Evolutionary conservation across 495 filamentous ascomycete genomes (phyloP).

Genomic region (Choiromyces venosus): DNA sequence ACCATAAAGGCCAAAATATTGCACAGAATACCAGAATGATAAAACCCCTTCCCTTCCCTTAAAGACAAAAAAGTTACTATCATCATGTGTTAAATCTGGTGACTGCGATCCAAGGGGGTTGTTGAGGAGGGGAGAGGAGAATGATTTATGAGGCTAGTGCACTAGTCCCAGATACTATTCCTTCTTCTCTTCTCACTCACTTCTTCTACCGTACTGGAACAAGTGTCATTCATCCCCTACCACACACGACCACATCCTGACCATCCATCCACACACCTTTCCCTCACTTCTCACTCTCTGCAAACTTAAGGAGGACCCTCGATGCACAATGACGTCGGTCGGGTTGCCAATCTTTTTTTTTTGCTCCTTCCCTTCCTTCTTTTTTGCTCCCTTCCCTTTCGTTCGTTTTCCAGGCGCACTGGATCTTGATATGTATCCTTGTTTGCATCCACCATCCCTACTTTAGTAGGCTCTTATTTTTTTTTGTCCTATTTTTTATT

Average conservation of each 20-base stretch:
- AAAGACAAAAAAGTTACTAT: neutral
- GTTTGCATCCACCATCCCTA: slow-evolving; percentile 21
- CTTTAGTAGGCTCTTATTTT: too few relatives aligned
- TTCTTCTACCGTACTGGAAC: neutral
- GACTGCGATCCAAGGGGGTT: neutral
- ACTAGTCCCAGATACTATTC: neutral
- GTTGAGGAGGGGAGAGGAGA: neutral
- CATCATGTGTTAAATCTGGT: neutral
- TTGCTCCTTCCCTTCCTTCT: neutral
- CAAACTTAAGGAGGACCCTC: neutral
- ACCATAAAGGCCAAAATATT: neutral
- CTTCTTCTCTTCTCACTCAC: too few relatives aligned
- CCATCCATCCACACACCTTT: neutral
- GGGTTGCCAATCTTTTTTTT: slow-evolving; percentile 15
- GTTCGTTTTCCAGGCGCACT: slow-evolving; percentile 25
- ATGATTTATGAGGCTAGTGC: neutral
- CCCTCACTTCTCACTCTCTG: neutral
- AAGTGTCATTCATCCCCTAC: neutral
- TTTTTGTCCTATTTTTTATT: too few relatives aligned
- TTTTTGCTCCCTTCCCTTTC: slow-evolving; percentile 6
- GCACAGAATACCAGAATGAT: too few relatives aligned
- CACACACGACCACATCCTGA: neutral
- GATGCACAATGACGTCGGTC: slow-evolving; percentile 32
- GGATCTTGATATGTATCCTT: slow-evolving; percentile 38
- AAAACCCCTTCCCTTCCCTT: neutral